Evolutionary conservation across 108 stramenopile genomes (phyloP), one percentile per base, ranked within the genome.

Genomic region (Schizochytrium sp.): DNA sequence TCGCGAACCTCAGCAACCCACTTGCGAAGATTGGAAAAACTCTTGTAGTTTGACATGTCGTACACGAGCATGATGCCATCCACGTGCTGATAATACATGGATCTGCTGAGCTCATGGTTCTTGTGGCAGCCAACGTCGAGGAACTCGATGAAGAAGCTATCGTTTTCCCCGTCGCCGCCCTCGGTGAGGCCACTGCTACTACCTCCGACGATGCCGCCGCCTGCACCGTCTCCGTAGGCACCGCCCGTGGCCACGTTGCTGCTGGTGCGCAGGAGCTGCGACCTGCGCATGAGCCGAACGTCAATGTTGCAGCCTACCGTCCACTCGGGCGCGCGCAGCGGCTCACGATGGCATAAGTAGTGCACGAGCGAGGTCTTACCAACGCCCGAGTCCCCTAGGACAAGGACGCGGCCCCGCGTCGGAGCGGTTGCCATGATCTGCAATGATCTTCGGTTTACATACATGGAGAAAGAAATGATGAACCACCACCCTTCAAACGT

Each of bases 101-200:
- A 53, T 34, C 76, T 12, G 25, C 48, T 83, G 1, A 53, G 48
- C 51, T 83, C 51, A 45, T 83, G 76, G 28, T 83, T 83, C 45
- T 83, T 83, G 76, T 83, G 76, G 76, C 76, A 83, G 51, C 76
- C 76, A 18, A 83, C 76, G 51, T 83, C 76, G 18, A 83, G 51
- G 51, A 83, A 53, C 76, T 83, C 76, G 23, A 83, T 28, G 4
- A 83, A 83, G 12, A 53, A 53, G 48, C 16, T 12, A 4, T 83
- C 76, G 76, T 53, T 45, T 6, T 28, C 63, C 14, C 10, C 25
- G 4, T 69, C 25, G 1, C 23, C 51, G 76, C 76, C 45, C 16
- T 23, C 48, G 51, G 43, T 3, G 45, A 47, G n/a, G 76, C 45
- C 48, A 8, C 23, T 16, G 18, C 76, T 10, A 69, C 8, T 4